Evolutionary conservation across 306 rosid species (phyloP).

Genomic region (Fragaria iinumae): DNA sequence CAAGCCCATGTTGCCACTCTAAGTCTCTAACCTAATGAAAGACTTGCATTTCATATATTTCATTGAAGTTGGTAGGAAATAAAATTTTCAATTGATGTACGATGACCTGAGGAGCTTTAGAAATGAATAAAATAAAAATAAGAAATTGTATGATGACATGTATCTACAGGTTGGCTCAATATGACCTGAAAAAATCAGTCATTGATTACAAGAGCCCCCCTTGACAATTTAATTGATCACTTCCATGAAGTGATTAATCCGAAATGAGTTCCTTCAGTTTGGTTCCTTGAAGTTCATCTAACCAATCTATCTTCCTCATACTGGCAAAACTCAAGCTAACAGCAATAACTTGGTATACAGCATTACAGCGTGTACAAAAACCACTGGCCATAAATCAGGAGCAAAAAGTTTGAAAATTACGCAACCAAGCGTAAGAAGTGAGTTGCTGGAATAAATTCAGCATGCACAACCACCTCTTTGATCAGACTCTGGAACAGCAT

Average conservation of each 20-base stretch:
- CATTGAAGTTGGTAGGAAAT: neutral
- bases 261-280: constrained; percentile 26
- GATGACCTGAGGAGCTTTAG: neutral
- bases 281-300: constrained; percentile 34
- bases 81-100: neutral
- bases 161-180: neutral
- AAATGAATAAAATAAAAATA: neutral
- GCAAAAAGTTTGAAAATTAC: constrained; percentile 40
- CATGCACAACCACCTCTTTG: constrained; percentile 90
- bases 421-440: constrained; percentile 15
- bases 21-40: neutral
- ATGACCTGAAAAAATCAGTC: constrained; percentile 1
- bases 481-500: constrained; percentile 67
- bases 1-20: no score
- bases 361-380: constrained; percentile 32
- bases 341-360: constrained; percentile 26
- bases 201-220: neutral
- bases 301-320: constrained; percentile 27
- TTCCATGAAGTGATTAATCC: constrained; percentile 5
- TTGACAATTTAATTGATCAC: neutral
- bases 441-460: constrained; percentile 43
- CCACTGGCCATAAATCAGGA: constrained; percentile 17
- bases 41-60: neutral
- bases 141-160: neutral
- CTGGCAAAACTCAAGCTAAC: constrained; percentile 28